Conservation (phyloP, 2,329 filamentous ascomycete genomes). For the Didymella segeticola region DNA sequence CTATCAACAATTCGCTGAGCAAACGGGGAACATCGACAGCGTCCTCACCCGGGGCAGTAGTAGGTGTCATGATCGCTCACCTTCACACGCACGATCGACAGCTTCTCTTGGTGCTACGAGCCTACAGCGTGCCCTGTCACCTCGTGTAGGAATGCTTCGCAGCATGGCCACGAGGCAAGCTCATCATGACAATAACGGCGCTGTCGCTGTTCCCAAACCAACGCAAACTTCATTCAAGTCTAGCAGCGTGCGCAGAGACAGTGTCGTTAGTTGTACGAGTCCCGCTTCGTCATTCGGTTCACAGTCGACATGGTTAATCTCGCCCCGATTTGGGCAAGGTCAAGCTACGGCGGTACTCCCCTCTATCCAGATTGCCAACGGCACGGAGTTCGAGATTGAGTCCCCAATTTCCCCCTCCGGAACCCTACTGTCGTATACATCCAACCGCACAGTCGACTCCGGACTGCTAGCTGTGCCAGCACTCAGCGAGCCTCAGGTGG, state of each 20-base stretch:
- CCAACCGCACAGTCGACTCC: constrained; percentile 34
- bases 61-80: background rate
- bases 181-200: background rate
- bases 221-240: background rate
- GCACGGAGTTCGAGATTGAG: constrained; percentile 28
- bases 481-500: constrained; percentile 42
- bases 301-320: constrained; percentile 1
- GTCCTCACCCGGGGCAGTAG: constrained; percentile 10
- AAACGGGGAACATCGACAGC: constrained; percentile 25
- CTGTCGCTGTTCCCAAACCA: background rate
- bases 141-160: constrained; percentile 38
- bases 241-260: background rate
- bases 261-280: background rate
- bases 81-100: constrained; percentile 3
- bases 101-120: constrained; percentile 19
- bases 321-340: background rate
- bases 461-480: constrained; percentile 41
- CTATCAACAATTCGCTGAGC: constrained; percentile 19
- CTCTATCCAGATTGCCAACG: constrained; percentile 40
- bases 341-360: background rate
- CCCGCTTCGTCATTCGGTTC: background rate
- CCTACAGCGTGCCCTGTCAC: constrained; percentile 26
- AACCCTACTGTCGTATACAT: constrained; percentile 41
- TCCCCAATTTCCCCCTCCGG: constrained; percentile 37
- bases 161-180: constrained; percentile 18